phyloP scores from a whole-genome alignment of 495 filamentous ascomycete genomes.

The Pseudevernia furfuracea region DNA sequence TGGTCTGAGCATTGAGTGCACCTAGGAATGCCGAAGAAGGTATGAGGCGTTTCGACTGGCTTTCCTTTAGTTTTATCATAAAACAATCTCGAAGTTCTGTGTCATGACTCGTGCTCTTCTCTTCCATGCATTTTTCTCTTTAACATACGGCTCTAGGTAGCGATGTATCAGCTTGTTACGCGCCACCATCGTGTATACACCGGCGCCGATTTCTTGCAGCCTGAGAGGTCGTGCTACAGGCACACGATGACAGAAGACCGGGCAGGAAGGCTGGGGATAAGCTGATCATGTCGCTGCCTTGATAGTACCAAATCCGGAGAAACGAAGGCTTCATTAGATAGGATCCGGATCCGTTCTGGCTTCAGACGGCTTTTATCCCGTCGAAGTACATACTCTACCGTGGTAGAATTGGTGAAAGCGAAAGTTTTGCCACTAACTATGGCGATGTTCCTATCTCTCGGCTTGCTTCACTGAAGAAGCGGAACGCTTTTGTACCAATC shows the following conservation, averaged over 20 bases:
- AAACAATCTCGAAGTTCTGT: neutral
- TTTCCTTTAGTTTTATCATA: neutral
- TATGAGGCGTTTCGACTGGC: neutral
- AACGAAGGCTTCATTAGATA: neutral
- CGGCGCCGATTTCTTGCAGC: neutral
- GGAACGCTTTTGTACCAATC: neutral
- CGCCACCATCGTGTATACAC: no score
- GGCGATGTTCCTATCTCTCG: neutral
- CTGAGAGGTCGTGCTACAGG: neutral
- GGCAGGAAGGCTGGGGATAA: neutral
- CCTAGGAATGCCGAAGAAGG: neutral
- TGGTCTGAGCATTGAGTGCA: constrained; percentile 16
- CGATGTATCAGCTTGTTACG: neutral
- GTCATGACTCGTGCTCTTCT: neutral
- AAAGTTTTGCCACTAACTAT: neutral
- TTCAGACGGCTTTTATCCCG: neutral
- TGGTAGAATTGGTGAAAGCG: neutral
- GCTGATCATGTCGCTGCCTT: neutral
- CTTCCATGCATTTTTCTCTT: neutral
- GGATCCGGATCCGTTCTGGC: neutral
- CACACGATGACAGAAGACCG: neutral
- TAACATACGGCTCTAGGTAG: neutral
- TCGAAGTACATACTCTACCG: neutral
- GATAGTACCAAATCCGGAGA: neutral
- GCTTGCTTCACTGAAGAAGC: neutral